phyloP scores from a whole-genome alignment of 83 land plant species.

The Larix sibirica region DNA sequence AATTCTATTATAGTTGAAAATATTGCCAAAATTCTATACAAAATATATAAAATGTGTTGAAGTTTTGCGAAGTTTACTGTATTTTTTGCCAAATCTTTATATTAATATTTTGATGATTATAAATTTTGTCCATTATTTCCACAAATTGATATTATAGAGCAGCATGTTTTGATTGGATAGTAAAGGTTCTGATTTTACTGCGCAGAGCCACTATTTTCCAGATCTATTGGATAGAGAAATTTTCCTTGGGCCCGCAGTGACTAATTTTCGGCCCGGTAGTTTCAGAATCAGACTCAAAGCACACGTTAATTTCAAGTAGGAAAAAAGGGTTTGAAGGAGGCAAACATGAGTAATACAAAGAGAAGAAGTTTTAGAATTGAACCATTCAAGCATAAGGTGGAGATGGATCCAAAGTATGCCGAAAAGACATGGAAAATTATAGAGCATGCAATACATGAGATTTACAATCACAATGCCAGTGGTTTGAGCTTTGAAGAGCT shows the following conservation, averaged over 20 bases:
- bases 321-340: not conserved
- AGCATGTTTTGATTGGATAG: not conserved
- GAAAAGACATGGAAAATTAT: constrained; percentile 97
- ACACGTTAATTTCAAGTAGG: not conserved
- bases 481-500: constrained; percentile 98
- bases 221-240: not conserved
- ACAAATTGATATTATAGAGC: not conserved
- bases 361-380: constrained; percentile 91
- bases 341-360: constrained; percentile 73
- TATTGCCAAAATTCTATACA: not conserved
- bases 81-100: not conserved
- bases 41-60: not conserved
- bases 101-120: not conserved
- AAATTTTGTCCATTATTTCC: too few species aligned
- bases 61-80: not conserved
- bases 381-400: constrained; percentile 95
- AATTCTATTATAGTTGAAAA: not conserved
- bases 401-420: constrained; percentile 95
- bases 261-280: not conserved
- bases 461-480: constrained; percentile 97
- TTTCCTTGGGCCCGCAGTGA: not conserved
- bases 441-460: constrained; percentile 97
- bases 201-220: not conserved
- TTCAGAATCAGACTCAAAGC: too few species aligned
- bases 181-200: not conserved